Percentiles rank a stretch among this genome's conserved stretches.
Evolutionary conservation across 2,329 filamentous ascomycete species (phyloP).

Genomic region (Ophiostoma sp.): DNA sequence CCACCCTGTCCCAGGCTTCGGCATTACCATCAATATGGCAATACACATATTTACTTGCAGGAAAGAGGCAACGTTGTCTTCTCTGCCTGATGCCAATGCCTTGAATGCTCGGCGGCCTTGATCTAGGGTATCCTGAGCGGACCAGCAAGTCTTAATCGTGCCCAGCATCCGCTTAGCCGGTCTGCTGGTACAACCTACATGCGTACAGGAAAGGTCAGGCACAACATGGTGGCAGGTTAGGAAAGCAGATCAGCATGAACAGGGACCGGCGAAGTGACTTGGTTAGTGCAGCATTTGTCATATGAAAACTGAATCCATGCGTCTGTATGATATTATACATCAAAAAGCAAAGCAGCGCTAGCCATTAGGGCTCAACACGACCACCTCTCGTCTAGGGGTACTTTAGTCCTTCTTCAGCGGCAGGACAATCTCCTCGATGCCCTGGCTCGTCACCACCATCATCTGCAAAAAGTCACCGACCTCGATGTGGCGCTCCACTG

Average conservation of each 20-base stretch:
- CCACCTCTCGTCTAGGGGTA: neutral
- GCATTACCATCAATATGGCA: no score
- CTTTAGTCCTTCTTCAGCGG: slow-evolving; percentile 87
- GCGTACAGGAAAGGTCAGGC: no score
- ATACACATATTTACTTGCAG: neutral
- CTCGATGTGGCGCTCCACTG: slow-evolving; percentile 97
- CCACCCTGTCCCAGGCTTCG: no score
- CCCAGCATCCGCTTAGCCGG: neutral
- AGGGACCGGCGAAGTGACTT: neutral
- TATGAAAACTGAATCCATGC: neutral
- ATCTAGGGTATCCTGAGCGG: neutral
- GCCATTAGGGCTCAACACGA: neutral
- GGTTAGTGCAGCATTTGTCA: neutral
- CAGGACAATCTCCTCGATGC: slow-evolving; percentile 78
- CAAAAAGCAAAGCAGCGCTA: slow-evolving; percentile 13
- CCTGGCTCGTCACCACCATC: slow-evolving; percentile 81
- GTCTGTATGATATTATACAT: neutral
- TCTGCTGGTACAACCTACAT: no score
- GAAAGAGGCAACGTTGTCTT: neutral
- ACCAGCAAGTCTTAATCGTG: neutral
- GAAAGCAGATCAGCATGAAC: neutral
- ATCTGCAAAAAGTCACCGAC: slow-evolving; percentile 95
- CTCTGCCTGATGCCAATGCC: neutral
- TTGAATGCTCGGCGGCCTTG: neutral
- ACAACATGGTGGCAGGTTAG: neutral